phyloP scores from a whole-genome alignment of 768 basidiomycete genomes.

The Epithele typhae region DNA sequence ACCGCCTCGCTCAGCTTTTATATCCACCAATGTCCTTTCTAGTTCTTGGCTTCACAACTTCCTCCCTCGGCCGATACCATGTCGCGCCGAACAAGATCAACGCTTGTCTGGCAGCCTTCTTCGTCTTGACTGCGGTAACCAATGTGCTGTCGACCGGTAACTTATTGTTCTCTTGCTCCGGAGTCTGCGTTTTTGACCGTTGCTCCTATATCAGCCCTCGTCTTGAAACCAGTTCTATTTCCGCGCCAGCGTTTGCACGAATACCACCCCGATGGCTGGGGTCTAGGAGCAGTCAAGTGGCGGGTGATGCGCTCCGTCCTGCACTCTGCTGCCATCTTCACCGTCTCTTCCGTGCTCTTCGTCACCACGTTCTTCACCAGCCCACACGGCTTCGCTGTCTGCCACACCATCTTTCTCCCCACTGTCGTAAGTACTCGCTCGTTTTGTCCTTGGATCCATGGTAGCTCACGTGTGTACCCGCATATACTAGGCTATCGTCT shows the following conservation, averaged over 20 bases:
- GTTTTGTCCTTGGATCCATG: too few relatives aligned
- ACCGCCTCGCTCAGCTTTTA: neutral
- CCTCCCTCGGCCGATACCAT: neutral
- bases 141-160: too few relatives aligned
- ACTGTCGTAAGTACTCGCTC: constrained; percentile 6
- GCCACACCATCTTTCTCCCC: constrained; percentile 8
- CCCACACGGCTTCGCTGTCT: constrained; percentile 9
- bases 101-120: too few relatives aligned
- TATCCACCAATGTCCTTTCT: too few relatives aligned
- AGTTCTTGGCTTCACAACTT: neutral
- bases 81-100: neutral
- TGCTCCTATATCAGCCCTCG: too few relatives aligned
- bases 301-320: constrained; percentile 5
- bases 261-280: neutral
- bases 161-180: too few relatives aligned
- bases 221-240: too few relatives aligned
- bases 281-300: constrained; percentile 1
- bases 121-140: too few relatives aligned
- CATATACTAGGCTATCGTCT: too few relatives aligned
- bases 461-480: too few relatives aligned
- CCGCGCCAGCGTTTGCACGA: neutral
- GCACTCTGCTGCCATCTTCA: constrained; percentile 9
- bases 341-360: constrained; percentile 8
- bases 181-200: too few relatives aligned
- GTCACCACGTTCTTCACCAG: constrained; percentile 9